phyloP scores from a whole-genome alignment of 2,329 filamentous ascomycete genomes.

The Colletotrichum lini region DNA sequence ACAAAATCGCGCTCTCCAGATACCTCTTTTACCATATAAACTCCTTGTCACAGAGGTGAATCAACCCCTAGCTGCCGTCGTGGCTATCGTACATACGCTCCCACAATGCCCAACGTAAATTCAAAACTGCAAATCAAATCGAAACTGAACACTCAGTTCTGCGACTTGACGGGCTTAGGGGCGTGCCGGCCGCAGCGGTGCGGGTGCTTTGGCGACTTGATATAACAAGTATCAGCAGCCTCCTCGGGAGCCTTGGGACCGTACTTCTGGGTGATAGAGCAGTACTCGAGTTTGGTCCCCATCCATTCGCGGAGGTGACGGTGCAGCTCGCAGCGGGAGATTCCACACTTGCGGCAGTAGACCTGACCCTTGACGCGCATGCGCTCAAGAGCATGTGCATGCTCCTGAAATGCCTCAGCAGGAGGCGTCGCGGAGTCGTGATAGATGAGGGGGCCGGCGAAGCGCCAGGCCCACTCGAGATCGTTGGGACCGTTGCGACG shows the following conservation, averaged over 20 bases:
- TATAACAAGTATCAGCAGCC: slow-evolving; percentile 68
- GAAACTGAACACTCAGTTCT: not conserved
- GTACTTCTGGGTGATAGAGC: slow-evolving; percentile 71
- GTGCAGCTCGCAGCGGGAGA: slow-evolving; percentile 74
- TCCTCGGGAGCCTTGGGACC: slow-evolving; percentile 63
- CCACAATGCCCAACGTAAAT: slow-evolving; percentile 3
- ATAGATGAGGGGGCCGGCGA: slow-evolving; percentile 62
- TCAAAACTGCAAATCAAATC: not conserved
- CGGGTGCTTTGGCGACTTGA: slow-evolving; percentile 72
- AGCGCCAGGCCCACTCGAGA: slow-evolving; percentile 75
- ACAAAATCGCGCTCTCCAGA: not conserved
- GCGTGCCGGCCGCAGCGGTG: slow-evolving; percentile 71
- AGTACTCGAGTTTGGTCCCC: slow-evolving; percentile 71
- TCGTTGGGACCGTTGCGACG: slow-evolving; percentile 73
- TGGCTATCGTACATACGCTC: not conserved
- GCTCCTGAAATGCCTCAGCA: slow-evolving; percentile 29
- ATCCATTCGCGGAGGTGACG: slow-evolving; percentile 74
- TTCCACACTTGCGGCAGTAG: slow-evolving; percentile 74
- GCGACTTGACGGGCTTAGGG: slow-evolving; percentile 44
- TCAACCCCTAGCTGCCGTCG: not conserved
- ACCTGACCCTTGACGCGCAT: slow-evolving; percentile 71
- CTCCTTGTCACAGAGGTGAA: not conserved
- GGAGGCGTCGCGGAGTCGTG: slow-evolving; percentile 30
- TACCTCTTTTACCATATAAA: not conserved
- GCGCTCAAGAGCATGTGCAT: slow-evolving; percentile 55